Evolutionary conservation across 768 basidiomycete genomes (phyloP).

Genomic region (Cystobasidium onofrii): DNA sequence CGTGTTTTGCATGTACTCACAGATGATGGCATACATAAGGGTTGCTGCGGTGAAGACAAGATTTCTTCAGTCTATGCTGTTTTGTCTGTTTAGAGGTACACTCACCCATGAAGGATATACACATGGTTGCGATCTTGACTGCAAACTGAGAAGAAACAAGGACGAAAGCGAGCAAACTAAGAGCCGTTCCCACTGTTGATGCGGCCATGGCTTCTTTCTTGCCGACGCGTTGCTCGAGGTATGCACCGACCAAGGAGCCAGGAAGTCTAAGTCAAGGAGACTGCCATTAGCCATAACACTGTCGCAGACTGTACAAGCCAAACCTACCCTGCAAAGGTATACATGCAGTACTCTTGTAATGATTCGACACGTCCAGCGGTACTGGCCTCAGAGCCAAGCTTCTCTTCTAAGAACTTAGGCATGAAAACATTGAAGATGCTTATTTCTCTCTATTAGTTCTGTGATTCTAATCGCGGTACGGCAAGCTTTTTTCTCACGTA

Average conservation of each 20-base stretch:
- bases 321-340: slow-evolving; percentile 69
- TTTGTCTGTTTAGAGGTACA: no score
- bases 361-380: slow-evolving; percentile 52
- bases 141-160: slow-evolving; percentile 55
- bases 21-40: slow-evolving; percentile 46
- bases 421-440: slow-evolving; percentile 91
- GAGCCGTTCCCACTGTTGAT: slow-evolving; percentile 66
- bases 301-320: neutral
- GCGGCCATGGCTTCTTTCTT: slow-evolving; percentile 61
- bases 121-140: slow-evolving; percentile 54
- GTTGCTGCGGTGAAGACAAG: slow-evolving; percentile 50
- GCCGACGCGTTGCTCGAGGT: slow-evolving; percentile 60
- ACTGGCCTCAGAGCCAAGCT: slow-evolving; percentile 41
- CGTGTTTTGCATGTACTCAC: no score
- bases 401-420: slow-evolving; percentile 71
- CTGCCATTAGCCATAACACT: slow-evolving; percentile 4
- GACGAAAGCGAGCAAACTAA: slow-evolving; percentile 65
- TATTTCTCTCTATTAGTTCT: no score
- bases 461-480: no score
- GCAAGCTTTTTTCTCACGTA: slow-evolving; percentile 22
- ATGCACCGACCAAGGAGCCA: slow-evolving; percentile 66
- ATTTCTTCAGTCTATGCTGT: no score
- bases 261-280: slow-evolving; percentile 16
- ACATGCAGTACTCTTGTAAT: slow-evolving; percentile 78
- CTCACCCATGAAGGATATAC: slow-evolving; percentile 27